Base-by-base conservation (phyloP, 2,329 filamentous ascomycete species). In the Aspergillus quadricinctus region DNA sequence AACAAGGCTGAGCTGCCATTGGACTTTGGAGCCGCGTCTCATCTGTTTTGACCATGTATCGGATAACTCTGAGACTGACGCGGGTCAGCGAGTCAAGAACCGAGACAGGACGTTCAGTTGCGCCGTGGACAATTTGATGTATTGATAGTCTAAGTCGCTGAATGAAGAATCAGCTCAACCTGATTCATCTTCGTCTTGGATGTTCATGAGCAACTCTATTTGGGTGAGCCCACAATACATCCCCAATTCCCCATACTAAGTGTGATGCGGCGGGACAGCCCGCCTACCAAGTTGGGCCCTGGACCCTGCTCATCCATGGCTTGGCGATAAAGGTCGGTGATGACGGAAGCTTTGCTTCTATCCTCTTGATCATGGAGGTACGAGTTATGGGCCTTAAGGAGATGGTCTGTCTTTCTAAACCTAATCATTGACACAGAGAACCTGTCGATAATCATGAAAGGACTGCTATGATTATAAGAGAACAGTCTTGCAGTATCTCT, bases 261-360 rank as follows among this genome's bases (percentile, higher is more conserved):
- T 37, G 2, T 37, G 31, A 35, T 14, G 31, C 57, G 57, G 53
- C 59, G 59, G 59, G 54, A 56, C 48, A 52, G 49, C 54, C 59
- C 57, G 57, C 43, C 52, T 49, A 50, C 54, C 50, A 55, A 54
- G 40, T 57, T 48, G 50, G 48, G 46, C 37, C 25, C 28, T 55
- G 57, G 50, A 50, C 49, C 52, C 52, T 57, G 51, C 5, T 57
- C 58, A 53, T 55, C 55, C 53, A 55, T 59, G 50, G 50, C 57
- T 51, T 7, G 31, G 6, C 6, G 31, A 14, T 17, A 14, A 37
- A 37, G 14, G 14, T 17, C 28, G 3, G 3, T 27, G 25, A 29
- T 29, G 3, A 29, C 9, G 9, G 10, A 29, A 10, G 3, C 28
- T 29, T 17, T 37, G 14, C 31, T n/a, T 37, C 14, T 37, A 37